Evolutionary conservation across 179 eudicot species (phyloP).

Genomic region (Silene vulgaris): DNA sequence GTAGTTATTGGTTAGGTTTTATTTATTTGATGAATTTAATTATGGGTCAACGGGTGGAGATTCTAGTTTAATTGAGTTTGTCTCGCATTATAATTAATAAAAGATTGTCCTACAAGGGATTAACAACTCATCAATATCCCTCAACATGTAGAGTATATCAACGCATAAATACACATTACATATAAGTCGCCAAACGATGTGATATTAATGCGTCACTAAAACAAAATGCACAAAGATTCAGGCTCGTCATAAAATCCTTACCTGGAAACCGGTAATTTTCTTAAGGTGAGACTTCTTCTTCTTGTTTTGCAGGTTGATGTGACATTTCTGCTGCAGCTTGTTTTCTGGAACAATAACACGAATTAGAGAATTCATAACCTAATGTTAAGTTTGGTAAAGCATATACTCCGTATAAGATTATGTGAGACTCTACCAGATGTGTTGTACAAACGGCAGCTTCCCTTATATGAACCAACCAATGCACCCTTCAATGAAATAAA

Average conservation of each 20-base stretch:
- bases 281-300: slow-evolving; percentile 83
- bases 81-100: too few species aligned
- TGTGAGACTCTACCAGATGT: slow-evolving; percentile 56
- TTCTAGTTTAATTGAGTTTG: too few species aligned
- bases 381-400: slow-evolving; percentile 15
- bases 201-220: background rate
- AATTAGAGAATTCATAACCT: slow-evolving; percentile 5
- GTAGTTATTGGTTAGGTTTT: too few species aligned
- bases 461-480: slow-evolving; percentile 93
- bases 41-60: too few species aligned
- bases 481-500: slow-evolving; percentile 65
- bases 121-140: background rate
- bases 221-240: background rate
- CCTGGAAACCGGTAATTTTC: slow-evolving; percentile 98
- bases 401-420: slow-evolving; percentile 6
- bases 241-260: slow-evolving; percentile 21
- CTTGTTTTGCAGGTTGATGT: slow-evolving; percentile 83
- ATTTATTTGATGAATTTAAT: too few species aligned
- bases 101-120: too few species aligned
- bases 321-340: slow-evolving; percentile 73
- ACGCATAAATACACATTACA: background rate
- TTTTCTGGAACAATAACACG: slow-evolving; percentile 48
- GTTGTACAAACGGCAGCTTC: slow-evolving; percentile 81
- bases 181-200: background rate
- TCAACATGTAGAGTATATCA: background rate